phyloP scores from a whole-genome alignment of 305 asterid species.

The Petunia hybrid region DNA sequence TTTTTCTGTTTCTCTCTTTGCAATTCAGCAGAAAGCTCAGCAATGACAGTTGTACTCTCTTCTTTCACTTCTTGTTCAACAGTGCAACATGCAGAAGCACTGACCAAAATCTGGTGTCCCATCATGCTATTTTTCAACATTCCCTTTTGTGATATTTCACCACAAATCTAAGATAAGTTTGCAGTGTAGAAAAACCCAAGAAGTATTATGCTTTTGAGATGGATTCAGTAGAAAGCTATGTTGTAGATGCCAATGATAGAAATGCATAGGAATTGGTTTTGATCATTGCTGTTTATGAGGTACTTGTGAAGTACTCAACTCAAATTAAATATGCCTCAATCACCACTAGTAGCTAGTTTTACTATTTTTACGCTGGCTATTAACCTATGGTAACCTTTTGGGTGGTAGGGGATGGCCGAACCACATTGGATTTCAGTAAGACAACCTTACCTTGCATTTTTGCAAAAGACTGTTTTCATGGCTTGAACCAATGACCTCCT shows the following conservation, averaged over 20 bases:
- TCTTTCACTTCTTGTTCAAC: conserved; percentile 32
- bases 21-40: conserved; percentile 41
- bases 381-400: too few relatives aligned
- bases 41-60: conserved; percentile 29
- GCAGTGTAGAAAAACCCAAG: background rate
- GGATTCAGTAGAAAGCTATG: background rate
- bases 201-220: background rate
- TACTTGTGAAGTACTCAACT: background rate
- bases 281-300: background rate
- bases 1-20: conserved; percentile 41
- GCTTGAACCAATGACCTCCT: background rate
- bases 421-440: background rate
- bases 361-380: background rate
- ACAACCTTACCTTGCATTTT: background rate
- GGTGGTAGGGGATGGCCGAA: too few relatives aligned
- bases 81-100: conserved; percentile 26
- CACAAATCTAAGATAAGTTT: background rate
- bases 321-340: background rate
- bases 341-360: background rate
- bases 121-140: background rate
- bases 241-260: background rate
- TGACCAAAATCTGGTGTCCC: conserved; percentile 8
- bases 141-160: conserved; percentile 34
- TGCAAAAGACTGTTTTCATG: background rate
- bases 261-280: background rate